phyloP scores from a whole-genome alignment of 495 filamentous ascomycete species.

The Cetradonia linearis region DNA sequence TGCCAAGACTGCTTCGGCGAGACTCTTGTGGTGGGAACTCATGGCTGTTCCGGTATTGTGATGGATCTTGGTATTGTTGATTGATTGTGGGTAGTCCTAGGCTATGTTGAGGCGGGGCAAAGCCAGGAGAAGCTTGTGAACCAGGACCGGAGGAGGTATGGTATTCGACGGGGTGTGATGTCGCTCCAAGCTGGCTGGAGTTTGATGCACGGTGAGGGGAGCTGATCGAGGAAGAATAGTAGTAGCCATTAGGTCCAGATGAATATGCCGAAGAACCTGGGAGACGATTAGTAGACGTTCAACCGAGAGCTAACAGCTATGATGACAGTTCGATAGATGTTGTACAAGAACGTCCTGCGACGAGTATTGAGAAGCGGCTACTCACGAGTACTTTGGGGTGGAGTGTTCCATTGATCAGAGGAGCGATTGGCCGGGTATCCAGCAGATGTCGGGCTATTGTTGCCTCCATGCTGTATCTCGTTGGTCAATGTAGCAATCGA shows the following conservation, averaged over 20 bases:
- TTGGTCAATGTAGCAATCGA: slow-evolving; percentile 26
- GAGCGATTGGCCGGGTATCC: slow-evolving; percentile 23
- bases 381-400: slow-evolving; percentile 28
- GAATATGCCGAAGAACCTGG: slow-evolving; percentile 48
- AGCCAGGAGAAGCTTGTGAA: slow-evolving; percentile 38
- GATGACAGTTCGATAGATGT: no score
- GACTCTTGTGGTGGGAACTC: slow-evolving; percentile 43
- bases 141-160: slow-evolving; percentile 37
- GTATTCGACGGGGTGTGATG: slow-evolving; percentile 26
- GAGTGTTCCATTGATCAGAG: slow-evolving; percentile 25
- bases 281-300: slow-evolving; percentile 8
- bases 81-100: slow-evolving; percentile 42
- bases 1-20: slow-evolving; percentile 69
- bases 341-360: neutral
- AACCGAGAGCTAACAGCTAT: no score
- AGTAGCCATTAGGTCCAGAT: slow-evolving; percentile 41
- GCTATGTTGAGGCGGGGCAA: slow-evolving; percentile 33
- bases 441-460: slow-evolving; percentile 19
- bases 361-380: neutral
- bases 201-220: slow-evolving; percentile 45
- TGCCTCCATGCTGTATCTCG: slow-evolving; percentile 18
- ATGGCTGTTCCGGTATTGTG: slow-evolving; percentile 37
- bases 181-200: slow-evolving; percentile 36
- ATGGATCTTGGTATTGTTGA: slow-evolving; percentile 40
- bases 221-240: slow-evolving; percentile 39